Evolutionary conservation across 495 filamentous ascomycete genomes (phyloP).

Genomic region (Haplographium delicatum): DNA sequence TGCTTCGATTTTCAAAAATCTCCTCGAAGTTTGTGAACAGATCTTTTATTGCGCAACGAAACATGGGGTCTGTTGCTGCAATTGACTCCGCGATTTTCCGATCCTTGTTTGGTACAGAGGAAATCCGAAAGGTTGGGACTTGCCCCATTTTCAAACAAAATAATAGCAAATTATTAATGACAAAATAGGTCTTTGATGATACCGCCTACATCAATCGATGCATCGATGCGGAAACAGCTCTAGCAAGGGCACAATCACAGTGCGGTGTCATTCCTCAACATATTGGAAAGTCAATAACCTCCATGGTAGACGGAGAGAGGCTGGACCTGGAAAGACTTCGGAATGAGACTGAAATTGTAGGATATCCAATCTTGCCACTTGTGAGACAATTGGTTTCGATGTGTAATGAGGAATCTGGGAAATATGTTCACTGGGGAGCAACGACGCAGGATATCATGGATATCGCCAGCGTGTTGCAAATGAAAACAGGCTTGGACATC

Average conservation of each 20-base stretch:
- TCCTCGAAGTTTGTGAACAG: neutral
- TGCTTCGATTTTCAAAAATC: constrained; percentile 1
- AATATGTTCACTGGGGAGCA: constrained; percentile 51
- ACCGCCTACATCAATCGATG: constrained; percentile 43
- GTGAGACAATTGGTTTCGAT: constrained; percentile 39
- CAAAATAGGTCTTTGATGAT: constrained; percentile 37
- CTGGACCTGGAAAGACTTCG: constrained; percentile 20
- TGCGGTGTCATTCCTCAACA: constrained; percentile 40
- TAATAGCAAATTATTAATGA: constrained; percentile 6
- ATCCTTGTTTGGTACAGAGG: constrained; percentile 44
- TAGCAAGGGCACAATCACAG: constrained; percentile 41
- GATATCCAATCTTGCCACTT: constrained; percentile 47
- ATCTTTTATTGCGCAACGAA: neutral
- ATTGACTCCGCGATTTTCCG: constrained; percentile 47
- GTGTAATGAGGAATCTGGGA: constrained; percentile 37
- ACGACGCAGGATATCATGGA: constrained; percentile 56
- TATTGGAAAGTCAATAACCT: constrained; percentile 36
- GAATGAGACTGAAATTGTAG: constrained; percentile 46
- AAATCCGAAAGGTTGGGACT: constrained; percentile 38
- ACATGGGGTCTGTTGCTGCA: constrained; percentile 34
- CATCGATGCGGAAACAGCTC: constrained; percentile 45
- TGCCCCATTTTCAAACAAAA: neutral
- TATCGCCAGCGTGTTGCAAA: constrained; percentile 42
- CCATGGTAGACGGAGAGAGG: constrained; percentile 25
- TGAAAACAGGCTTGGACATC: constrained; percentile 40